A percentile compares a stretch with the other conserved stretches of the same genome.
Evolutionary conservation across 192 early-diverging fungal genomes (phyloP).

Genomic region (Chytriomyces hyalinus): DNA sequence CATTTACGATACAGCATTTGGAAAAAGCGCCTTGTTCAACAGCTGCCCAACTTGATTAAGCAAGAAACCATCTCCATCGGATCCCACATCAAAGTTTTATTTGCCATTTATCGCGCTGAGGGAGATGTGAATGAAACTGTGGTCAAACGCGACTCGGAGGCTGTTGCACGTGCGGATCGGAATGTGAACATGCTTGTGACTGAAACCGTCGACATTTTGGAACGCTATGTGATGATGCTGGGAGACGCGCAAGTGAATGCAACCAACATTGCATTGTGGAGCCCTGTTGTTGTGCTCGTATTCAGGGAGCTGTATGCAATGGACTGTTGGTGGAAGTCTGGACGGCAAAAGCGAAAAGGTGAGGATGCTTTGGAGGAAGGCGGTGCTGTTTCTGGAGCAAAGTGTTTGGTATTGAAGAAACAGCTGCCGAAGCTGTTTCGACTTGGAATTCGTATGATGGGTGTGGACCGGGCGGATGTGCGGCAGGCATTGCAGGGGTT

Average conservation of each 20-base stretch:
- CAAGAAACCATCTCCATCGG: conserved; percentile 75
- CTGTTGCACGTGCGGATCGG: conserved; percentile 1
- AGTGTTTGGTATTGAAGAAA: conserved; percentile 27
- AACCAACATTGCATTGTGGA: conserved; percentile 57
- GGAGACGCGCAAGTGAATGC: conserved; percentile 48
- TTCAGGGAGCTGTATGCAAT: conserved; percentile 51
- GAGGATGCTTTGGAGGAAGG: neutral
- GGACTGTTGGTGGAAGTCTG: conserved; percentile 53
- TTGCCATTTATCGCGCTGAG: conserved; percentile 48
- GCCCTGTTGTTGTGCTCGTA: conserved; percentile 58
- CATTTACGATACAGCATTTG: conserved; percentile 81
- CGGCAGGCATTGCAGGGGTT: conserved; percentile 51
- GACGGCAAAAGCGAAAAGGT: neutral
- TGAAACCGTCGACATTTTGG: conserved; percentile 53
- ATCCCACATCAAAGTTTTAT: conserved; percentile 53
- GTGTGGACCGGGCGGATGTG: conserved; percentile 51
- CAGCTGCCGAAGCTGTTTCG: conserved; percentile 46
- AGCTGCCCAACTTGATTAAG: conserved; percentile 88
- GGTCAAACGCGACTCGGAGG: neutral
- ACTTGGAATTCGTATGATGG: conserved; percentile 50
- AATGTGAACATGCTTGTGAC: conserved; percentile 44
- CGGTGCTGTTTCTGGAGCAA: neutral
- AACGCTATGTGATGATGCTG: conserved; percentile 50
- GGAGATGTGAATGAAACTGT: conserved; percentile 33
- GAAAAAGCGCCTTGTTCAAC: conserved; percentile 84